Percentiles rank a stretch among this genome's conserved stretches.
Conservation (phyloP, 1,139 yeast genomes). For the Taphrina wiesneri region DNA sequence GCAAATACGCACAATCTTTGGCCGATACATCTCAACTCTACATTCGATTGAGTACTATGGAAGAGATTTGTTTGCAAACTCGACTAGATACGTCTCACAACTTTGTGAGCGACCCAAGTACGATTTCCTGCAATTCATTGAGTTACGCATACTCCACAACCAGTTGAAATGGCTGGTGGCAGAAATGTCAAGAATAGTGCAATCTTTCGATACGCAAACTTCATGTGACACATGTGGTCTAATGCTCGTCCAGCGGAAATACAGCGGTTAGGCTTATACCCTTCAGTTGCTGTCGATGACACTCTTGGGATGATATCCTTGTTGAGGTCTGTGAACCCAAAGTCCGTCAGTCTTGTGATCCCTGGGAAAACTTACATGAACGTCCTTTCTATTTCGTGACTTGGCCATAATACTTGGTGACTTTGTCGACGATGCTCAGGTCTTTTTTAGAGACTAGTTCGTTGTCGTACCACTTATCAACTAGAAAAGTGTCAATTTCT, state of each 20-base stretch:
- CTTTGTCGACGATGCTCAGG: slow-evolving; percentile 5
- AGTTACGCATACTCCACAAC: not conserved
- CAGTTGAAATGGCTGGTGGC: not conserved
- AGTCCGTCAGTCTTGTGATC: not conserved
- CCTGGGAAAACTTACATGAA: slow-evolving; percentile 2
- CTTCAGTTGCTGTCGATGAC: not conserved
- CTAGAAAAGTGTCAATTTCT: not conserved
- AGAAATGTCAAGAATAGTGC: not conserved
- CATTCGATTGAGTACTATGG: no score
- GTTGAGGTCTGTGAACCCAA: not conserved
- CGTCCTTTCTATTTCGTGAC: slow-evolving; percentile 6
- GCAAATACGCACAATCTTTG: no score
- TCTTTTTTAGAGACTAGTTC: not conserved
- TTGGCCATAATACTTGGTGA: no score
- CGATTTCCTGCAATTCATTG: not conserved
- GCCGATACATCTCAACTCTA: no score
- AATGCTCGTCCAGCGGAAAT: not conserved
- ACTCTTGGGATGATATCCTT: not conserved
- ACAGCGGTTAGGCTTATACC: not conserved
- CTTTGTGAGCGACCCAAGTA: slow-evolving; percentile 2
- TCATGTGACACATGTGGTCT: not conserved
- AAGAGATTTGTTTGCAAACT: not conserved
- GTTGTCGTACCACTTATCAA: not conserved
- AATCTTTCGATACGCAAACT: not conserved
- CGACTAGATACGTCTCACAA: slow-evolving; percentile 6